Conservation (phyloP, 495 filamentous ascomycete species). For the Thozetella sp. region DNA sequence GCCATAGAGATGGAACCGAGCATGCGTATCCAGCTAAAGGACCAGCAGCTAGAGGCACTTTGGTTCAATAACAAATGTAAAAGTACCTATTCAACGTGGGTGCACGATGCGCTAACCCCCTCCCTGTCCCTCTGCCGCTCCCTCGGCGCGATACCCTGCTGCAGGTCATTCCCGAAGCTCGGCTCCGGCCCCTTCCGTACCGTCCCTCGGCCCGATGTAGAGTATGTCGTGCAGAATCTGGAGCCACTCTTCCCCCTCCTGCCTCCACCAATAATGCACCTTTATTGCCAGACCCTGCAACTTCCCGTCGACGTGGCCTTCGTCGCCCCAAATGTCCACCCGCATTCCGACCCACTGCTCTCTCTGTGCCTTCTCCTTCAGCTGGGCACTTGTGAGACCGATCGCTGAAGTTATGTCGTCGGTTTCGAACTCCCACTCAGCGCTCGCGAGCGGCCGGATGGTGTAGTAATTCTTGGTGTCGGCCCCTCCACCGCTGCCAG, state of each 20-base stretch:
- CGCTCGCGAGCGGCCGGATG: constrained; percentile 11
- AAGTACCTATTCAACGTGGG: no score
- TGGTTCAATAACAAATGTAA: no score
- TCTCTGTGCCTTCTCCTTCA: constrained; percentile 6
- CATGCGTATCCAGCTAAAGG: no score
- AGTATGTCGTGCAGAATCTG: constrained; percentile 23
- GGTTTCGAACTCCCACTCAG: constrained; percentile 14
- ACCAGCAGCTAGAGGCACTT: no score
- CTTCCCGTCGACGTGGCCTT: background rate
- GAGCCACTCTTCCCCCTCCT: constrained; percentile 16
- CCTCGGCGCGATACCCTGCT: no score
- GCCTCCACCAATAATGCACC: constrained; percentile 24
- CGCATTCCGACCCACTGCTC: constrained; percentile 22
- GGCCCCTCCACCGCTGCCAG: background rate
- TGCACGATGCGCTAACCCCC: no score
- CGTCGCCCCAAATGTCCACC: constrained; percentile 17
- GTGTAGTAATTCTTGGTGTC: constrained; percentile 8
- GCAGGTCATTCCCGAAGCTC: background rate
- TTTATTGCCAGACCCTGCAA: constrained; percentile 11
- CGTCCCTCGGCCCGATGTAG: constrained; percentile 18
- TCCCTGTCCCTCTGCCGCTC: no score
- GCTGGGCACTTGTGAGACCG: constrained; percentile 7
- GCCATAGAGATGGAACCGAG: no score
- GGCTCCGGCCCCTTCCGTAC: constrained; percentile 15
- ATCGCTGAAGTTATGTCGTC: constrained; percentile 9